Evolutionary conservation across 78 protist species (phyloP).

Genomic region (Speleostelium caveatum): DNA sequence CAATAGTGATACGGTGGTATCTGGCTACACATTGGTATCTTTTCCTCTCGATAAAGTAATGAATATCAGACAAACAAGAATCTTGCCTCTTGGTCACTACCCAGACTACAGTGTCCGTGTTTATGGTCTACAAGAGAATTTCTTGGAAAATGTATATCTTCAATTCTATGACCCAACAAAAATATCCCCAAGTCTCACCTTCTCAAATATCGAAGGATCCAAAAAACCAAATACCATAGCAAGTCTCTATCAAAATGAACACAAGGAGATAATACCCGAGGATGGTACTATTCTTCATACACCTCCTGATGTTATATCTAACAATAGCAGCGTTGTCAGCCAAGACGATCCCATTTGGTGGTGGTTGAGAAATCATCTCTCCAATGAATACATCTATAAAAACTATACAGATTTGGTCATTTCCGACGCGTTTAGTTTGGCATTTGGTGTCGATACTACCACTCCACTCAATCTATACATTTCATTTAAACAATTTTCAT

Average conservation of each 20-base stretch:
- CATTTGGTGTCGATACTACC: conserved; percentile 51
- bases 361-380: conserved; percentile 11
- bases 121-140: conserved; percentile 81
- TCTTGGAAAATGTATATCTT: conserved; percentile 22
- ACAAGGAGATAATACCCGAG: conserved; percentile 28
- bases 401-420: conserved; percentile 80
- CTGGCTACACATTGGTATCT: conserved; percentile 37
- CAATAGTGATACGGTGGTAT: not conserved
- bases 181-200: not conserved
- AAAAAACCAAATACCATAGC: conserved; percentile 62
- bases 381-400: conserved; percentile 45
- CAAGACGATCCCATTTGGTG: conserved; percentile 8
- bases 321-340: not conserved
- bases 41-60: conserved; percentile 57
- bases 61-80: conserved; percentile 24
- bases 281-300: conserved; percentile 24
- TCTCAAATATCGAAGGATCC: conserved; percentile 32
- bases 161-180: conserved; percentile 35
- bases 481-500: not conserved
- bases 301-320: conserved; percentile 23
- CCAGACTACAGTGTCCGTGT: conserved; percentile 29
- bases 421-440: conserved; percentile 77
- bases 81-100: conserved; percentile 63
- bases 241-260: conserved; percentile 83
- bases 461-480: conserved; percentile 56